phyloP scores from a whole-genome alignment of 129 eudicot species.

The Flaveria robusta region DNA sequence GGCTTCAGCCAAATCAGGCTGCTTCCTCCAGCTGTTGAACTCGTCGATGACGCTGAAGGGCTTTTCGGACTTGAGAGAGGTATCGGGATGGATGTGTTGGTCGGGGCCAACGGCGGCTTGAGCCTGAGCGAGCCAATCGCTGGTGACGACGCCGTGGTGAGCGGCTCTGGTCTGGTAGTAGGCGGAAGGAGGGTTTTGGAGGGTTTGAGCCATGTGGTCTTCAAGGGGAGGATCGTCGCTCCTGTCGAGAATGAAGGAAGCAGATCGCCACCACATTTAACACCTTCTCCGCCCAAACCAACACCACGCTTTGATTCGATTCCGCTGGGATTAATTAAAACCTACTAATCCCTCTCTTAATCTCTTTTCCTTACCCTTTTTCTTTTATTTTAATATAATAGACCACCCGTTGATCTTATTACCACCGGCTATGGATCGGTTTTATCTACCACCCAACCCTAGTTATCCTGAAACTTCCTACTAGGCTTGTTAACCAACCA shows the following conservation, averaged over 20 bases:
- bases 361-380: too few species aligned
- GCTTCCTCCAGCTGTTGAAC: slow-evolving; percentile 78
- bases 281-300: neutral
- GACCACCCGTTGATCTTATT: too few species aligned
- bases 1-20: slow-evolving; percentile 93
- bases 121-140: slow-evolving; percentile 95
- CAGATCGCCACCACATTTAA: slow-evolving; percentile 83
- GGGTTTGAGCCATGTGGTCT: slow-evolving; percentile 49
- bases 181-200: slow-evolving; percentile 61
- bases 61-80: slow-evolving; percentile 27
- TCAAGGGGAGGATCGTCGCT: slow-evolving; percentile 38
- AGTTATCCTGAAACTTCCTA: too few species aligned
- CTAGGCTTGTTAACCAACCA: too few species aligned
- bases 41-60: slow-evolving; percentile 68
- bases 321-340: neutral
- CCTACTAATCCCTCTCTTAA: neutral
- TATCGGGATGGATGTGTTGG: slow-evolving; percentile 30
- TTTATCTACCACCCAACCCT: too few species aligned
- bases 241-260: slow-evolving; percentile 82
- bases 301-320: neutral
- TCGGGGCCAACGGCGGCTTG: slow-evolving; percentile 61
- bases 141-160: slow-evolving; percentile 85
- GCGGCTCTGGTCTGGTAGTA: slow-evolving; percentile 88
- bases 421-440: too few species aligned
- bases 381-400: too few species aligned